A percentile compares a stretch with the other conserved stretches of the same genome.
phyloP scores from a whole-genome alignment of 1,284 basidiomycete genomes.

The Entoloma clypeatum region DNA sequence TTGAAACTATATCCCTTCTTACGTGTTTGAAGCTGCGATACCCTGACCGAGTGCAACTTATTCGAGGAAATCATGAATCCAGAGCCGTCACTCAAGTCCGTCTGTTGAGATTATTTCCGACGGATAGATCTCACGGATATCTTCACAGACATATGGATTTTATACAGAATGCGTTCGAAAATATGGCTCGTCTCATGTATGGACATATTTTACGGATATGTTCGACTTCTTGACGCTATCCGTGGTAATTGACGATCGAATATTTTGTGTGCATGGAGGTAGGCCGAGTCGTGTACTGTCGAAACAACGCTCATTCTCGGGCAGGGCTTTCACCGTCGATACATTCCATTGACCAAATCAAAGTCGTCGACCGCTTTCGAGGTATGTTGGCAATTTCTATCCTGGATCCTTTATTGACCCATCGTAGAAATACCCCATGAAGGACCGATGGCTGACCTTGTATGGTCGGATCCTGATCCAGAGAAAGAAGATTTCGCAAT shows the following conservation, averaged over 20 bases:
- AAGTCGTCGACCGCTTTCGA: conserved; percentile 97
- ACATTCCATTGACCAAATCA: conserved; percentile 99
- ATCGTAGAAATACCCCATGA: conserved; percentile 94
- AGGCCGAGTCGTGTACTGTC: conserved; percentile 22
- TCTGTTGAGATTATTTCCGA: conserved; percentile 21
- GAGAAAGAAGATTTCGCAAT: conserved; percentile 99
- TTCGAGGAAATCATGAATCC: conserved; percentile 97
- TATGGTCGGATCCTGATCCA: conserved; percentile 99
- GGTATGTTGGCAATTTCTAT: conserved; percentile 42
- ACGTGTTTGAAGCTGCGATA: conserved; percentile 97
- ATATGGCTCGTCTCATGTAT: conserved; percentile 94
- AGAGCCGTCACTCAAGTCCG: conserved; percentile 94
- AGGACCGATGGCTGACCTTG: conserved; percentile 99
- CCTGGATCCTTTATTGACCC: conserved; percentile 19
- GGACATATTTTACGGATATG: conserved; percentile 99
- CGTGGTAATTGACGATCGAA: conserved; percentile 97
- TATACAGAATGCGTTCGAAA: conserved; percentile 98
- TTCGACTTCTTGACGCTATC: conserved; percentile 98
- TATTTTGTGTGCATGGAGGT: conserved; percentile 99
- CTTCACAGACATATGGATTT: conserved; percentile 93
- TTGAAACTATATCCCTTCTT: conserved; percentile 96
- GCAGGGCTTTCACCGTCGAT: conserved; percentile 93
- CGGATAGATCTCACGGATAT: conserved; percentile 20
- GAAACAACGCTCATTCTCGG: conserved; percentile 14
- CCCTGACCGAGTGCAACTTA: conserved; percentile 95